Evolutionary conservation across 331 rosid genomes (phyloP).

Genomic region (Acacia concinna): DNA sequence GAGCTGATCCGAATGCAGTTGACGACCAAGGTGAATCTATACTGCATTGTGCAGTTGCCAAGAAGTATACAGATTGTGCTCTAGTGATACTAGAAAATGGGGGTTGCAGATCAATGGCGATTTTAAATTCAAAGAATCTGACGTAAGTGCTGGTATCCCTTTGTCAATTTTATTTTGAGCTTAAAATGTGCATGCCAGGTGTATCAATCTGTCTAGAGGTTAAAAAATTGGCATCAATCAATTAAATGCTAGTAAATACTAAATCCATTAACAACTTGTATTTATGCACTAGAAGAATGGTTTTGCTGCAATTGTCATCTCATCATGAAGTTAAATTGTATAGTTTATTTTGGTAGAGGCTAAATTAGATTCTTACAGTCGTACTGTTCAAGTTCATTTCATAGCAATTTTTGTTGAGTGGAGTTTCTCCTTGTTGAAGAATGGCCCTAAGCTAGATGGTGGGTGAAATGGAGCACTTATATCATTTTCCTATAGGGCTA

Average conservation of each 20-base stretch:
- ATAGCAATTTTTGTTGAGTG: neutral
- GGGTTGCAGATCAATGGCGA: conserved; percentile 74
- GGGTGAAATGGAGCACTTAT: neutral
- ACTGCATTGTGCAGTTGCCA: conserved; percentile 69
- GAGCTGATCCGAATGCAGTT: conserved; percentile 80
- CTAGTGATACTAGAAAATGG: conserved; percentile 73
- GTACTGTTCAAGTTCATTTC: neutral
- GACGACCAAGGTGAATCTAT: conserved; percentile 84
- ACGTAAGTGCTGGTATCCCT: conserved; percentile 52
- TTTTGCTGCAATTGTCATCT: neutral
- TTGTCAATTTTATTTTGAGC: neutral
- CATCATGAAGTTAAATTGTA: neutral
- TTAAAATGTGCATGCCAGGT: neutral
- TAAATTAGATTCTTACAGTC: neutral
- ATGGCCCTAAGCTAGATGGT: neutral
- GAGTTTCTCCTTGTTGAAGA: neutral
- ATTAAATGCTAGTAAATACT: neutral
- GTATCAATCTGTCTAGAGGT: conserved; percentile 2
- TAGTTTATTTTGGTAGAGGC: neutral
- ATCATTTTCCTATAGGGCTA: neutral
- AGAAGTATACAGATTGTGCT: conserved; percentile 74
- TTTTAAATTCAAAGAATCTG: conserved; percentile 60
- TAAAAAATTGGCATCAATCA: conserved; percentile 3
- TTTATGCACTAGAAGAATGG: neutral
- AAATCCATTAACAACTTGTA: neutral